Evolutionary conservation across 1,284 basidiomycete species (phyloP), one percentile per base, ranked within the genome.

Genomic region (Irpex sp.): DNA sequence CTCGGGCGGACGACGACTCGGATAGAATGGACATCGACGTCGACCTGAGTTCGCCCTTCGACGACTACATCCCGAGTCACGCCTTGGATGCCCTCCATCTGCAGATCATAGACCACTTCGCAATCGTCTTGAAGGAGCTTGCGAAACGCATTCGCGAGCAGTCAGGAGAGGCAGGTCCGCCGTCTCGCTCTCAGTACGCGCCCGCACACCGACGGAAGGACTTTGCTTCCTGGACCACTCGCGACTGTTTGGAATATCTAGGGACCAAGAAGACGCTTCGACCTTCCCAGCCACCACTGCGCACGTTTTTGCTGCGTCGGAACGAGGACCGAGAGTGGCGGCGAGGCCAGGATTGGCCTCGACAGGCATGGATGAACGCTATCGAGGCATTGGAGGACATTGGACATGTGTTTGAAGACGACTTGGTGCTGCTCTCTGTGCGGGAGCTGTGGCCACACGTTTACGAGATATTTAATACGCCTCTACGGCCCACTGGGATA

Each of bases 31-130:
- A 86, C 63, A 73, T 89, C 19, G 89, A 90, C 68, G 83, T 86
- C 47, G 83, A 83, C 47, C 70, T 70, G 37, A 19, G 61, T 11
- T 63, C 9, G 4, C 26, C 31, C 5, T 3, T 15, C 13, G 70
- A 71, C 37, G 65, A 69, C 60, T 68, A 67, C 63, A 57, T 68
- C 53, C 85, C 83, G 4, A 80, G 77, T 55, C 84, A 90, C 69
- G 80, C 87, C 3, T 77, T 88, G 62, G 87, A 89, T 72, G 76
- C 81, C 61, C 79, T 92, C 50, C 90, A 92, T 70, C 71, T 84
- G 36, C 84, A 89, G 67, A 81, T 91, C 55, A 79, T 89, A 58
- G 84, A 87, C 56, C 85, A 90, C 70, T 92, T 92, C 71, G 79
- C 79, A 31, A 78, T 80, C 49, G 72, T 89, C 58, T 78, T 92